Conservation (phyloP, 164 flowering plant genomes). For the Cinnamomum chago region DNA sequence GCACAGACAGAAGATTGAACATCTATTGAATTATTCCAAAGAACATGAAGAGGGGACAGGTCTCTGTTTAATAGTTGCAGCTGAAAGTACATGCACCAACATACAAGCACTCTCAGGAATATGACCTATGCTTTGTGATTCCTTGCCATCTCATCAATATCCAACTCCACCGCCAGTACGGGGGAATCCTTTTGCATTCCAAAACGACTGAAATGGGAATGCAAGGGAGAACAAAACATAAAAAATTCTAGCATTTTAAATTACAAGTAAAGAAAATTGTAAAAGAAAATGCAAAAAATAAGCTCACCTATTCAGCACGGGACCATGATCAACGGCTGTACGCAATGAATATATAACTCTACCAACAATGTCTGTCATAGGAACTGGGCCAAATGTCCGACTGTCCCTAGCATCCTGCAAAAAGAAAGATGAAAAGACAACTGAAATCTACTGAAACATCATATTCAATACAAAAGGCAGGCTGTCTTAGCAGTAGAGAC, state of each 20-base stretch:
- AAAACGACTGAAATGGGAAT: constrained; percentile 35
- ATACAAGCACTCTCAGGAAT: not conserved
- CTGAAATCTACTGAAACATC: not conserved
- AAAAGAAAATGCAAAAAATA: not conserved
- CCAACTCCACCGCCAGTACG: constrained; percentile 76
- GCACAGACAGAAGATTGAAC: not conserved
- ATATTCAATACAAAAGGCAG: not conserved
- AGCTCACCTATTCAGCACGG: constrained; percentile 77
- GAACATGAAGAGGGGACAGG: not conserved
- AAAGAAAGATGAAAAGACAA: not conserved
- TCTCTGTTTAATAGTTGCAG: not conserved
- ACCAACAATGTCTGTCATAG: constrained; percentile 69
- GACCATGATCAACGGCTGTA: constrained; percentile 89
- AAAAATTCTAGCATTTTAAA: not conserved
- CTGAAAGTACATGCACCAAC: not conserved
- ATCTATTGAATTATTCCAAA: constrained; percentile 1
- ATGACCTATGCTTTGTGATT: constrained; percentile 45
- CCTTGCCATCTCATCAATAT: constrained; percentile 86
- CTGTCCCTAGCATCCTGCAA: constrained; percentile 91
- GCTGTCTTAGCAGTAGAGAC: too few species aligned
- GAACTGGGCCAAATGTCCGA: constrained; percentile 83
- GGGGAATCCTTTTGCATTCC: constrained; percentile 70
- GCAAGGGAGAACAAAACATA: not conserved
- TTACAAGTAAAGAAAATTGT: not conserved
- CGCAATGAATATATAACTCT: constrained; percentile 78